Percentiles rank a stretch among this genome's conserved stretches.
These are phyloP conservation scores for Tricholoma terreum DNA, from an alignment of 768 basidiomycete genomes.

Conservation along the genomic window DNA sequence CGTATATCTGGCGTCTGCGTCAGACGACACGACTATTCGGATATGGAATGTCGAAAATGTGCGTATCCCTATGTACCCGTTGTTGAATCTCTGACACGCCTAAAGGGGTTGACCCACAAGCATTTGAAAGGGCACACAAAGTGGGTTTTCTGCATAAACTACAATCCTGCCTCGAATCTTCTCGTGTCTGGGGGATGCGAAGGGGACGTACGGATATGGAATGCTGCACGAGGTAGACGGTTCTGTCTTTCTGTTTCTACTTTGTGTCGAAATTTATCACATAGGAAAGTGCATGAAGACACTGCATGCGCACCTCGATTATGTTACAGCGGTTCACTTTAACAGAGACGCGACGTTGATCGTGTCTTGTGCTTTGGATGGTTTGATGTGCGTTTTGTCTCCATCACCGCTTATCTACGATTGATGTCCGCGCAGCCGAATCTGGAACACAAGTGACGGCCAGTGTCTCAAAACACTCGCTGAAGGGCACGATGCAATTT, in stretches of 20 bases:
- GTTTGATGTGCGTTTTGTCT: slow-evolving; percentile 71
- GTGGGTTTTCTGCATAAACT: slow-evolving; percentile 91
- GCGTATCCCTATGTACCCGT: slow-evolving; percentile 20
- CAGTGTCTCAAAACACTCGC: slow-evolving; percentile 96
- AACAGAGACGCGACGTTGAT: slow-evolving; percentile 89
- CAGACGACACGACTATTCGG: slow-evolving; percentile 86
- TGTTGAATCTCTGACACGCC: slow-evolving; percentile 5
- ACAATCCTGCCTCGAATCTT: slow-evolving; percentile 82
- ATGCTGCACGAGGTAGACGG: slow-evolving; percentile 67
- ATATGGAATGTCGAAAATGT: slow-evolving; percentile 88
- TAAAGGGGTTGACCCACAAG: slow-evolving; percentile 67
- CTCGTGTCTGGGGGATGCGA: slow-evolving; percentile 93
- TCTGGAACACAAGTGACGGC: slow-evolving; percentile 91
- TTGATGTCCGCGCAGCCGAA: slow-evolving; percentile 55
- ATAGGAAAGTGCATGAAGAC: slow-evolving; percentile 83
- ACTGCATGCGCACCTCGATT: slow-evolving; percentile 90
- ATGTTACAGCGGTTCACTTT: slow-evolving; percentile 92
- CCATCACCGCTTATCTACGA: background rate
- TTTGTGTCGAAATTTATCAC: background rate
- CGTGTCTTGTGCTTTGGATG: slow-evolving; percentile 89
- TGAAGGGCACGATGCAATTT: slow-evolving; percentile 84
- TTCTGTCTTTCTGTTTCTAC: slow-evolving; percentile 1
- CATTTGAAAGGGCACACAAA: slow-evolving; percentile 79
- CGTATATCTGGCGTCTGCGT: slow-evolving; percentile 81
- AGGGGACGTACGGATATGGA: slow-evolving; percentile 92